These are phyloP conservation scores for Asterionellopsis glacialis DNA, from an alignment of 108 stramenopile genomes.

Conservation along the genomic window DNA sequence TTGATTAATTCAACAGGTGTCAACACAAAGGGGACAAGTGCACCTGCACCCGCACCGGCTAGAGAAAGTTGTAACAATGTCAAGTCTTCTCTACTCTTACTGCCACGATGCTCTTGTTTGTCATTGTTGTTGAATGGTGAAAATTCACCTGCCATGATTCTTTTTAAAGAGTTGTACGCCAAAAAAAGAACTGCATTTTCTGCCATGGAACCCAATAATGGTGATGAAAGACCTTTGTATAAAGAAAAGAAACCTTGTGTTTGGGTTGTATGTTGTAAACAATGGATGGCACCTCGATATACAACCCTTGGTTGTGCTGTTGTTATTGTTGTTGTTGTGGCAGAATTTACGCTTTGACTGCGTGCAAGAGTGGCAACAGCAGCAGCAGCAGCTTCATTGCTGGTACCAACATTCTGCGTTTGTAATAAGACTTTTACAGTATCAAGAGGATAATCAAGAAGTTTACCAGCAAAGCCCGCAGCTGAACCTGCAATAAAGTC, in stretches of 20 bases:
- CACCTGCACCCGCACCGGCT: constrained; percentile 36
- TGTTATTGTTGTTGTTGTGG: background rate
- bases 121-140: too few relatives aligned
- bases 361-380: too few relatives aligned
- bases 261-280: constrained; percentile 28
- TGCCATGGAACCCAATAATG: constrained; percentile 44
- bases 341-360: too few relatives aligned
- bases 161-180: constrained; percentile 25
- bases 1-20: constrained; percentile 47
- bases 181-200: constrained; percentile 47
- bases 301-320: too few relatives aligned
- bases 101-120: constrained; percentile 7
- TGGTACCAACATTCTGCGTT: constrained; percentile 20
- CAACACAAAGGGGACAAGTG: constrained; percentile 22
- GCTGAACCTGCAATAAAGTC: constrained; percentile 50
- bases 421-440: constrained; percentile 48
- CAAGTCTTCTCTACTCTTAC: constrained; percentile 19
- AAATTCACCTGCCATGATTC: constrained; percentile 9
- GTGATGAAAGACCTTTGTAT: constrained; percentile 37
- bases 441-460: constrained; percentile 50
- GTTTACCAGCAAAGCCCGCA: constrained; percentile 42
- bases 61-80: constrained; percentile 26
- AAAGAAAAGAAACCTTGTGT: constrained; percentile 33
- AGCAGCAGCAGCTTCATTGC: too few relatives aligned
- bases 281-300: constrained; percentile 31